Percentiles rank a stretch among this genome's conserved stretches.
Evolutionary conservation across 805 yeast species (phyloP).

Genomic region (Saccharomycopsis sp.): DNA sequence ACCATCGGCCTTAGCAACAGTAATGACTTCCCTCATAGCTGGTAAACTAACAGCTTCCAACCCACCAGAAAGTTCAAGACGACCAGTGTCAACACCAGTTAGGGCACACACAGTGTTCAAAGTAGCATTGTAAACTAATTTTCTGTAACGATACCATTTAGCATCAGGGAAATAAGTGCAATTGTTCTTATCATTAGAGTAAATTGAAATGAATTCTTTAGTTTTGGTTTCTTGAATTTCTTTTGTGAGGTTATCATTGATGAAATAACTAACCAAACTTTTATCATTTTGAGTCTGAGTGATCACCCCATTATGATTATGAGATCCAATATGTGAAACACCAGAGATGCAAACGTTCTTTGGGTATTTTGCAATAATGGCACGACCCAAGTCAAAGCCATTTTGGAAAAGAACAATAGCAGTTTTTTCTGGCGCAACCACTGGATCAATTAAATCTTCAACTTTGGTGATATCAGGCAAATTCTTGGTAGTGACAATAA

Average conservation of each 20-base stretch:
- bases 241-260: conserved; percentile 30
- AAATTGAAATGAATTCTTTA: conserved; percentile 38
- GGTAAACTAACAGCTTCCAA: conserved; percentile 37
- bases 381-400: conserved; percentile 59
- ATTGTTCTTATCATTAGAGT: background rate
- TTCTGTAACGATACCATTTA: conserved; percentile 51
- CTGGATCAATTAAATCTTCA: conserved; percentile 45
- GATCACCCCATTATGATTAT: conserved; percentile 43
- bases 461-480: conserved; percentile 56
- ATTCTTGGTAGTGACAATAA: conserved; percentile 59
- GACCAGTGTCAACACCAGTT: conserved; percentile 51
- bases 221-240: conserved; percentile 32
- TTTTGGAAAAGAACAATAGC: conserved; percentile 55
- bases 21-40: conserved; percentile 58
- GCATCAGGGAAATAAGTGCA: conserved; percentile 28
- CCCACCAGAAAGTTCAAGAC: conserved; percentile 39
- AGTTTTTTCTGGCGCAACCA: conserved; percentile 37
- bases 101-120: conserved; percentile 56
- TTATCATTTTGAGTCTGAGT: conserved; percentile 46
- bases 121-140: conserved; percentile 61
- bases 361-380: conserved; percentile 45
- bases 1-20: conserved; percentile 63
- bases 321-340: conserved; percentile 55
- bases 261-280: conserved; percentile 44
- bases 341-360: conserved; percentile 50